phyloP scores from a whole-genome alignment of 2,329 filamentous ascomycete species.

The Emergomyces africanus region DNA sequence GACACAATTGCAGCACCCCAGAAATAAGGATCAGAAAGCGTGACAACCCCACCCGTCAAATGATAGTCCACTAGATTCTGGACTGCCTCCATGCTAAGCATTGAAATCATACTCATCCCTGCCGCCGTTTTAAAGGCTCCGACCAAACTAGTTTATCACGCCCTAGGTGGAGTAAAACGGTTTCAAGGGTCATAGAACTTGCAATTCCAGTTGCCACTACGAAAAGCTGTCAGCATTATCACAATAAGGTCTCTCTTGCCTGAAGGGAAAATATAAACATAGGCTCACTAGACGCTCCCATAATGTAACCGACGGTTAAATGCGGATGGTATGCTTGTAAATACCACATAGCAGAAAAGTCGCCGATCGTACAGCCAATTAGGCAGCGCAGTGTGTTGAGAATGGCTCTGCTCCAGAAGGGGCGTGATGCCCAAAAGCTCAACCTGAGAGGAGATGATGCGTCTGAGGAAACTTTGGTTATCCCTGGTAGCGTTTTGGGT shows the following conservation, averaged over 20 bases:
- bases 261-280: neutral
- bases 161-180: slow-evolving; percentile 37
- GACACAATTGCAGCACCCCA: slow-evolving; percentile 37
- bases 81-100: slow-evolving; percentile 45
- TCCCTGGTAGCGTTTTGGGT: neutral
- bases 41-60: slow-evolving; percentile 40
- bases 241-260: neutral
- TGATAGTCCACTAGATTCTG: slow-evolving; percentile 45
- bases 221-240: neutral
- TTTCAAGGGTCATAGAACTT: slow-evolving; percentile 42
- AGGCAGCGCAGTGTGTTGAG: slow-evolving; percentile 46
- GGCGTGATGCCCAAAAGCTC: slow-evolving; percentile 25
- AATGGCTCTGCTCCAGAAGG: slow-evolving; percentile 37
- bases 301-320: slow-evolving; percentile 37
- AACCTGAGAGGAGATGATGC: slow-evolving; percentile 1
- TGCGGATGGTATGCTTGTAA: slow-evolving; percentile 38
- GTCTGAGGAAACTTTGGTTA: neutral
- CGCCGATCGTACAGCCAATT: slow-evolving; percentile 42
- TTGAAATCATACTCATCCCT: slow-evolving; percentile 48
- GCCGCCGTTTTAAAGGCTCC: slow-evolving; percentile 39
- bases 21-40: slow-evolving; percentile 36
- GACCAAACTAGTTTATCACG: slow-evolving; percentile 37
- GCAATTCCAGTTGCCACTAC: slow-evolving; percentile 41
- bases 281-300: slow-evolving; percentile 39
- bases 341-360: slow-evolving; percentile 45